Evolutionary conservation across 2,329 filamentous ascomycete species (phyloP), one percentile per base, ranked within the genome.

Genomic region (Colletotrichum filicis): DNA sequence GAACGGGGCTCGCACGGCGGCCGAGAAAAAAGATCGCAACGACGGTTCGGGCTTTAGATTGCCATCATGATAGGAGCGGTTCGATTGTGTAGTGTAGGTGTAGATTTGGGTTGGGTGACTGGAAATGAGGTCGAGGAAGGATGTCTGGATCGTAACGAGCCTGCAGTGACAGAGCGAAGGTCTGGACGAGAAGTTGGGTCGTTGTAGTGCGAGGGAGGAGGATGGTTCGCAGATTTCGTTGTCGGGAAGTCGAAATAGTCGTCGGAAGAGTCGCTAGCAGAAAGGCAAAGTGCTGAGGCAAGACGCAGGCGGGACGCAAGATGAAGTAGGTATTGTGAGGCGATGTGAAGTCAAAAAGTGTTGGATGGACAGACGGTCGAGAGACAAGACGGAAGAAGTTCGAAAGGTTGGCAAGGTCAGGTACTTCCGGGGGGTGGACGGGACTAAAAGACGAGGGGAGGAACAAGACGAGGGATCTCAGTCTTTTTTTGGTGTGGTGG

Each of bases 1-100:
- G 57, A 59, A 60, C 58, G 71, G 58, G 74, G 74, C 71, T 74
- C 74, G 74, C 72, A 64, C 64, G 74, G 65, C 68, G 67, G 74
- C 67, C 74, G 57, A 35, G 62, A 37, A 65, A 63, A 57, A 58
- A 28, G 71, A 66, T 46, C 26, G 64, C 70, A 42, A 57, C 64
- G 64, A 52, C 66, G 56, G 16, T 24, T 49, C 32, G 53, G 46
- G 32, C 14, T 60, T 69, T 42, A 75, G 68, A 60, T 66, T 30
- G 64, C 56, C 72, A 75, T 75, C 32, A 57, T 65, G 24, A 24
- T 46, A n/a, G 35, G 53, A 16, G 19, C 22, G 56, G 11, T 28
- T 8, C 30, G 30, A 49, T 49, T 28, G 35, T 6, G 26, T 49
- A 49, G 5, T 49, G 7, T 30, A 12, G 9, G 22, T 6, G 9